These are phyloP conservation scores for Fusarium succisae DNA, from an alignment of 2,329 filamentous ascomycete species.

Conservation along the genomic window DNA sequence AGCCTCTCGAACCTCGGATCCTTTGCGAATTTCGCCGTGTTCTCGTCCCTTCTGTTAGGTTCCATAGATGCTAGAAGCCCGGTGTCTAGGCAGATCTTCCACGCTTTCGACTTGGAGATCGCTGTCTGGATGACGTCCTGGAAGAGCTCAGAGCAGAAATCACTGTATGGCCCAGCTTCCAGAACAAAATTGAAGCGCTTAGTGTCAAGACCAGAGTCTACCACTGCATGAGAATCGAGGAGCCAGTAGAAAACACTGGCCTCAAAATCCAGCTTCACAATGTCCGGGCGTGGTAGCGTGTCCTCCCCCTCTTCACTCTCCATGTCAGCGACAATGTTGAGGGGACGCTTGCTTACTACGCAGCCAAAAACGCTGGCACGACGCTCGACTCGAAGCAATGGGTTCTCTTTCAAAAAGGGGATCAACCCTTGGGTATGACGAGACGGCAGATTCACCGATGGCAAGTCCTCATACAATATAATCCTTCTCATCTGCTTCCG, in stretches of 20 bases:
- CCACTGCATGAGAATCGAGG: background rate
- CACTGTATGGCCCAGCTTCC: background rate
- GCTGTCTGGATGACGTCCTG: background rate
- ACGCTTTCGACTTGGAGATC: background rate
- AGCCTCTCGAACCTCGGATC: background rate
- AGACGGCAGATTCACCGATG: background rate
- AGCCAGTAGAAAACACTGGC: background rate
- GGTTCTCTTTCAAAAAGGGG: slow-evolving; percentile 10
- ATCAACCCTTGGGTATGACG: background rate
- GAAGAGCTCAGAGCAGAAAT: background rate
- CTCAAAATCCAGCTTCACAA: background rate
- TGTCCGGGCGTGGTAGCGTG: too few relatives aligned
- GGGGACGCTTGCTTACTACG: fast-evolving
- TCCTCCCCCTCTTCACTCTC: fast-evolving
- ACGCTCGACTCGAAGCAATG: slow-evolving; percentile 6
- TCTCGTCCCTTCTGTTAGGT: background rate
- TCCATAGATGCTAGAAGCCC: background rate
- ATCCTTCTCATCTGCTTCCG: background rate
- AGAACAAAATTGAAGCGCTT: background rate
- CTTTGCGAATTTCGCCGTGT: background rate
- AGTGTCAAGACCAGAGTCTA: background rate
- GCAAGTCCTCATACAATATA: background rate
- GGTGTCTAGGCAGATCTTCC: background rate
- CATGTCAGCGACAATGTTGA: fast-evolving
- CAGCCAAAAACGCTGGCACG: background rate